Evolutionary conservation across 2,329 filamentous ascomycete genomes (phyloP), one percentile per base, ranked within the genome.

Genomic region (Trichophyton schoenleinii): DNA sequence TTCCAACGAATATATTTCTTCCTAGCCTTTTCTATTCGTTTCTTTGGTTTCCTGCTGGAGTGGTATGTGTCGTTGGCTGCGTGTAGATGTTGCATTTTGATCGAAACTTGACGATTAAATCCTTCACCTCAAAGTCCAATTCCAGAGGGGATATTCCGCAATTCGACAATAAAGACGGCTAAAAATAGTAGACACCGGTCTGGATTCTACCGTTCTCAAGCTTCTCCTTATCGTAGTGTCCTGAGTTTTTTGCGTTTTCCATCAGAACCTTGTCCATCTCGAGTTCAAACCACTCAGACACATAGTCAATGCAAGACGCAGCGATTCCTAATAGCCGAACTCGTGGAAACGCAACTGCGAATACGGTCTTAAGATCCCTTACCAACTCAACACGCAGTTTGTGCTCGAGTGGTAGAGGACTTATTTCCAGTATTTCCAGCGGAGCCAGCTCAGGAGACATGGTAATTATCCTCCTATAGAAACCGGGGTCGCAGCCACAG

Each of bases 401-500:
- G 28, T 53, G 49, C 8, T 53, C 28, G 25, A n/a, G 22, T 15
- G 49, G 49, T 11, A 53, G 22, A n/a, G 49, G 49, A 1, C 63
- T 68, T 6, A 72, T 66, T 61, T 71, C 69, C 0, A 73, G 65
- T n/a, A 67, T 64, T 52, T 71, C 67, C 4, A 72, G 65, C 1
- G 64, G 62, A 13, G 28, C 49, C 13, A 25, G 25, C 11, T n/a
- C n/a, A 13, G 13, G 49, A 53, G 49, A 53, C 28, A 7, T 53
- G 20, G 49, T 31, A 31, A 53, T 34, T n/a, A 53, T 15, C 9
- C 28, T 34, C 28, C 28, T 34, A 42, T 63, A 73, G 68, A 60
- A 72, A 69, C 2, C 49, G 3, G 49, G 49, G 34, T 53, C 28
- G 28, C 49, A 65, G n/a, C 70, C 58, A 41, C 69, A 67, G n/a